A percentile compares a stretch with the other conserved stretches of the same genome.
Evolutionary conservation across 805 yeast species (phyloP).

Genomic region (Candida easanensis): DNA sequence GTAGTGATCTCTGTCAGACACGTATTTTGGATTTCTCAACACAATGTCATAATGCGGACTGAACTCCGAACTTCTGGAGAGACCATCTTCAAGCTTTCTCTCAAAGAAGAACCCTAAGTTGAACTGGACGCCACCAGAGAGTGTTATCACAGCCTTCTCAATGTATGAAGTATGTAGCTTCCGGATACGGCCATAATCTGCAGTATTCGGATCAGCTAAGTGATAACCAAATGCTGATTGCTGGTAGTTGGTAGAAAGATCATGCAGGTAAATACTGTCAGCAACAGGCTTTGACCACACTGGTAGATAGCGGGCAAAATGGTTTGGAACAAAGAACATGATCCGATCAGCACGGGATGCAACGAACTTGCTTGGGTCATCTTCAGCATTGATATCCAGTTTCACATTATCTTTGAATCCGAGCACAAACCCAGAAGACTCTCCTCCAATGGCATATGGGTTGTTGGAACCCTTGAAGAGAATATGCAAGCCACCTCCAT

Average conservation of each 20-base stretch:
- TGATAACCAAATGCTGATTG: constrained; percentile 49
- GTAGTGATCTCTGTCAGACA: constrained; percentile 47
- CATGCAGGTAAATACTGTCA: constrained; percentile 44
- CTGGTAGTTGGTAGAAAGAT: constrained; percentile 39
- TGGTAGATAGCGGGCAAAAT: constrained; percentile 48
- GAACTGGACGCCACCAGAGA: constrained; percentile 60
- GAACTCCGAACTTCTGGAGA: constrained; percentile 42
- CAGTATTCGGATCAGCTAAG: constrained; percentile 27
- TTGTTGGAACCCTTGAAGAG: constrained; percentile 72
- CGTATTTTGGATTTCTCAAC: constrained; percentile 52
- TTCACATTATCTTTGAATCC: constrained; percentile 63
- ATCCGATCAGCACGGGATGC: constrained; percentile 60
- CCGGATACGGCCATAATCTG: constrained; percentile 20
- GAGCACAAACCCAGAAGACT: constrained; percentile 73
- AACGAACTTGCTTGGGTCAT: constrained; percentile 66
- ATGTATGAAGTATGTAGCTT: constrained; percentile 29
- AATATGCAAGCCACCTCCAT: constrained; percentile 51
- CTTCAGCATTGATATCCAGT: constrained; percentile 61
- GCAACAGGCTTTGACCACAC: constrained; percentile 57
- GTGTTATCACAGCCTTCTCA: constrained; percentile 53
- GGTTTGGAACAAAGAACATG: constrained; percentile 75
- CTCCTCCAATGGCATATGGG: constrained; percentile 70
- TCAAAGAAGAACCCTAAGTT: constrained; percentile 59
- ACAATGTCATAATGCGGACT: constrained; percentile 60
- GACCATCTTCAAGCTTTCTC: constrained; percentile 32